Percentiles rank a stretch among this genome's conserved stretches.
phyloP scores from a whole-genome alignment of 176 grass and related monocot species.

The Bolboschoenus planiculmis region DNA sequence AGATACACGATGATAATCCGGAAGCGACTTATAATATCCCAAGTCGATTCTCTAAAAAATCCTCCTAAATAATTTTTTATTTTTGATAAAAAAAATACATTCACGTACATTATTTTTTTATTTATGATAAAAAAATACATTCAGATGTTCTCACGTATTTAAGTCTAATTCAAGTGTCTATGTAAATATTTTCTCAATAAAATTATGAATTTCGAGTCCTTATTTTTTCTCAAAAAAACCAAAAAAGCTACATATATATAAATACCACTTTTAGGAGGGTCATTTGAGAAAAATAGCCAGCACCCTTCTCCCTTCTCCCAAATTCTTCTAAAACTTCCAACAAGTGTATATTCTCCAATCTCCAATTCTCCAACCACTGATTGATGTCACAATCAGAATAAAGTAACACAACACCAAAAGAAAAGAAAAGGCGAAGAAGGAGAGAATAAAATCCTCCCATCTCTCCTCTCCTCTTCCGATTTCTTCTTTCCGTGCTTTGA shows the following conservation, averaged over 20 bases:
- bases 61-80: too few species aligned
- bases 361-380: slow-evolving; percentile 3
- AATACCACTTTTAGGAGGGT: not conserved
- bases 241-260: not conserved
- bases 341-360: not conserved
- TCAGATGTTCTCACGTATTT: too few species aligned
- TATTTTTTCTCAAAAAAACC: too few species aligned
- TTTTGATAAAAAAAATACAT: too few species aligned
- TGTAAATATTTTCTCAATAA: too few species aligned
- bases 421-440: not conserved
- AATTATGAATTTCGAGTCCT: too few species aligned
- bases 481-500: not conserved
- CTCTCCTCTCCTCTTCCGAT: not conserved
- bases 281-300: not conserved
- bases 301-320: not conserved
- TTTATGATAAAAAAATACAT: too few species aligned
- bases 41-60: too few species aligned
- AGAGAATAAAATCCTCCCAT: not conserved
- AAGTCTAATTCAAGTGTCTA: too few species aligned
- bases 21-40: too few species aligned
- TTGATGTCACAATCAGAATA: not conserved
- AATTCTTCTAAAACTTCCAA: not conserved
- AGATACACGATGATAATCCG: not conserved
- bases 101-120: too few species aligned
- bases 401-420: not conserved